Evolutionary conservation across 139 green algal genomes (phyloP).

Genomic region (Chlamydomonas eustigma): DNA sequence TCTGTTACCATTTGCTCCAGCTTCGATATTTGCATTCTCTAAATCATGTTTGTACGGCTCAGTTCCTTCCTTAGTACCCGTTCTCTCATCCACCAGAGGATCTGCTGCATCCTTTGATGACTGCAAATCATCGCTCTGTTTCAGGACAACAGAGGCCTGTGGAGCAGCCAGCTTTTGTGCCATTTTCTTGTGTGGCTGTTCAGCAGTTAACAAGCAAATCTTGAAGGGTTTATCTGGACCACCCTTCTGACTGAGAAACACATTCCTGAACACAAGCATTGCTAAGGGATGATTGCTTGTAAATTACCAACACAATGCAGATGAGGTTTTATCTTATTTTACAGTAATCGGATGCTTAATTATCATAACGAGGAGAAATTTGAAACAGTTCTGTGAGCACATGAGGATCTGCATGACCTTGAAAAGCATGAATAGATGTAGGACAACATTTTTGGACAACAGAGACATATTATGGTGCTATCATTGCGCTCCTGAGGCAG

Average conservation of each 20-base stretch:
- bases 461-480: no score
- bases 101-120: not conserved
- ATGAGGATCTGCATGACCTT: not conserved
- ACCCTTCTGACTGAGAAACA: constrained; percentile 17
- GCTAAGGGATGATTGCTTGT: not conserved
- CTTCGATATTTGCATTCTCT: not conserved
- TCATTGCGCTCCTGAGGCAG: no score
- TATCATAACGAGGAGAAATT: not conserved
- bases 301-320: not conserved
- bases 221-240: constrained; percentile 23
- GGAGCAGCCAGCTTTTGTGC: not conserved
- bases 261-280: constrained; percentile 19
- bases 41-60: no score
- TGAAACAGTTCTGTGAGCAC: not conserved
- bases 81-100: not conserved
- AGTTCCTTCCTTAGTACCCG: not conserved
- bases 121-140: not conserved
- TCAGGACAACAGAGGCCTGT: not conserved
- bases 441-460: no score
- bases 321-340: not conserved
- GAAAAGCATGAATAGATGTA: not conserved
- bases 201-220: constrained; percentile 28
- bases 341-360: not conserved
- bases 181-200: constrained; percentile 41
- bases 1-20: no score